phyloP scores from a whole-genome alignment of 2,329 filamentous ascomycete genomes.

The Pseudocercospora pini-densiflorae region DNA sequence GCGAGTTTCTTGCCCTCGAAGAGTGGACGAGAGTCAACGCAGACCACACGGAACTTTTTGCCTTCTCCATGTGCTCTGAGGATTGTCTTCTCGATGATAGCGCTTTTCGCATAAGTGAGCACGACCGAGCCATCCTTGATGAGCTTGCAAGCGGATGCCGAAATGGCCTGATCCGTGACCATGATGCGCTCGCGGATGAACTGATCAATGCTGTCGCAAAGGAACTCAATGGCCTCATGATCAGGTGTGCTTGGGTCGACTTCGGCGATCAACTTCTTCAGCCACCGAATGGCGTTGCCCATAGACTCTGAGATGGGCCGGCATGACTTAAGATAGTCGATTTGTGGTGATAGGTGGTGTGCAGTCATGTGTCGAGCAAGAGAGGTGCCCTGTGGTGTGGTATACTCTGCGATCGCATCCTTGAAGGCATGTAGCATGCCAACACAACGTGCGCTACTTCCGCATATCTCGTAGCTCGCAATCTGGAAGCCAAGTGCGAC shows the following conservation, averaged over 20 bases:
- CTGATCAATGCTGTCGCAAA: conserved; percentile 81
- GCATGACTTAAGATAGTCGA: conserved; percentile 90
- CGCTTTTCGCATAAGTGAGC: conserved; percentile 84
- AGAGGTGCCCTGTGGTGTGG: conserved; percentile 80
- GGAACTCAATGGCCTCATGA: conserved; percentile 75
- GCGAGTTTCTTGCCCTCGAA: conserved; percentile 75
- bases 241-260: conserved; percentile 87
- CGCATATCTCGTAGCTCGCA: conserved; percentile 83
- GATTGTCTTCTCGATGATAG: conserved; percentile 82
- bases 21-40: conserved; percentile 77
- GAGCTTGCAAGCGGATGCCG: conserved; percentile 72
- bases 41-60: conserved; percentile 78
- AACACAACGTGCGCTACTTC: conserved; percentile 85
- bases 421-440: conserved; percentile 90
- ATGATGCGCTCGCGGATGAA: conserved; percentile 92
- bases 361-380: conserved; percentile 89
- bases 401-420: conserved; percentile 91
- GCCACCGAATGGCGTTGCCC: conserved; percentile 93
- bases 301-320: conserved; percentile 96
- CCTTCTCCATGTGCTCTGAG: conserved; percentile 72
- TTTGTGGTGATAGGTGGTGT: conserved; percentile 90
- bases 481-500: conserved; percentile 88
- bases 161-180: conserved; percentile 84
- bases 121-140: conserved; percentile 81
- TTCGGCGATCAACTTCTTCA: conserved; percentile 90